These are phyloP conservation scores for Fusarium aywerte DNA, from an alignment of 2,329 filamentous ascomycete genomes.

Conservation along the genomic window DNA sequence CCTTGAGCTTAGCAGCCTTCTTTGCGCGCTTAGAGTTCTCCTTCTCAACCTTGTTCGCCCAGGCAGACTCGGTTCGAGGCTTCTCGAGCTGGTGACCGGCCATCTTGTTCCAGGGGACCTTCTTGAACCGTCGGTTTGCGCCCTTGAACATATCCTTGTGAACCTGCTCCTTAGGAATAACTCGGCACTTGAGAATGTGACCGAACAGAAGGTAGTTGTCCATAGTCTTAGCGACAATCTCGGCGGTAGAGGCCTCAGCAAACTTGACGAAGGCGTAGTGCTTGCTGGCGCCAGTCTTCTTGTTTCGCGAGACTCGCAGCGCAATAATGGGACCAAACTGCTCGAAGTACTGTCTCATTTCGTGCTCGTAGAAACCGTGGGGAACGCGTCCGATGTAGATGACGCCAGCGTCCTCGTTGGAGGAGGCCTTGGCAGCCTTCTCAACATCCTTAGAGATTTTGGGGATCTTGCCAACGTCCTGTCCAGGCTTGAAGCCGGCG, in stretches of 20 bases:
- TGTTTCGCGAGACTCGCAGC: conserved; percentile 89
- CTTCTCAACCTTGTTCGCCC: conserved; percentile 78
- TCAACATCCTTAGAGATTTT: conserved; percentile 58
- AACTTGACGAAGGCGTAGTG: conserved; percentile 98
- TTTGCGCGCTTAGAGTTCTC: conserved; percentile 76
- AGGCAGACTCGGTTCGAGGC: conserved; percentile 78
- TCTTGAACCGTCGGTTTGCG: conserved; percentile 89
- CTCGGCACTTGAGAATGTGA: conserved; percentile 89
- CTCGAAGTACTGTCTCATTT: conserved; percentile 92
- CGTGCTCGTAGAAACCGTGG: conserved; percentile 94
- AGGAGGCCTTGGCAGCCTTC: conserved; percentile 55
- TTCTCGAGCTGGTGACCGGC: conserved; percentile 79
- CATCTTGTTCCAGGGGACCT: conserved; percentile 87
- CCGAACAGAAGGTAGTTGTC: conserved; percentile 96
- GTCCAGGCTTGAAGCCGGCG: conserved; percentile 58
- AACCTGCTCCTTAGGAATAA: conserved; percentile 79
- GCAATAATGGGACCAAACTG: conserved; percentile 88
- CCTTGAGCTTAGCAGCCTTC: conserved; percentile 80
- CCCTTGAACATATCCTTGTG: conserved; percentile 89
- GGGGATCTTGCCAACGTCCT: conserved; percentile 64
- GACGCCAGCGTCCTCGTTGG: conserved; percentile 73
- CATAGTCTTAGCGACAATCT: conserved; percentile 95
- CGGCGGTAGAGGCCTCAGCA: conserved; percentile 77
- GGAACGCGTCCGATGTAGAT: conserved; percentile 92
- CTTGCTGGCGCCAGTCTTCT: conserved; percentile 88